Percentiles rank a stretch among this genome's conserved stretches.
phyloP scores from a whole-genome alignment of 2,329 filamentous ascomycete genomes.

The Triangularia setosa region DNA sequence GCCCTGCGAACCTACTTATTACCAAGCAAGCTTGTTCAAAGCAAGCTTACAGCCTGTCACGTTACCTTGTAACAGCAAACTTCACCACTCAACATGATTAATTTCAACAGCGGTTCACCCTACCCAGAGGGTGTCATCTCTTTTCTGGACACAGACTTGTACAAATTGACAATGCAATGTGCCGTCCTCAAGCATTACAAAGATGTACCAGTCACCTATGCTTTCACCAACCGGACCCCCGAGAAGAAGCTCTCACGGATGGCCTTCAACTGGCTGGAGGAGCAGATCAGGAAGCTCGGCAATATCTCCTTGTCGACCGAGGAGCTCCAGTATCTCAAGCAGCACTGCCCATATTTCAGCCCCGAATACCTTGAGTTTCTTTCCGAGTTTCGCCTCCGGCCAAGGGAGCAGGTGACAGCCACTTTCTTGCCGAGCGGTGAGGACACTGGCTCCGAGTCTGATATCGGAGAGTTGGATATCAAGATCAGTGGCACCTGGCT shows the following conservation, averaged over 20 bases:
- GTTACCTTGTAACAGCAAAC: not conserved
- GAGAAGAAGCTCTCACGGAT: slow-evolving; percentile 83
- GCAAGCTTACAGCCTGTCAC: not conserved
- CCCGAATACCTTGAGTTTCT: slow-evolving; percentile 77
- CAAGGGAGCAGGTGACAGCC: slow-evolving; percentile 72
- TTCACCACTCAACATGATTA: slow-evolving; percentile 41
- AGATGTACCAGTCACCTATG: slow-evolving; percentile 77
- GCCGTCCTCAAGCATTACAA: slow-evolving; percentile 91
- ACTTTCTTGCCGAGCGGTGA: slow-evolving; percentile 56
- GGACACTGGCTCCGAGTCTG: slow-evolving; percentile 59
- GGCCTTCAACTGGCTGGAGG: slow-evolving; percentile 80
- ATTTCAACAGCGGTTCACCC: slow-evolving; percentile 62
- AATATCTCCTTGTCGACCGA: slow-evolving; percentile 75
- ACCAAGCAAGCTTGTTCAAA: not conserved
- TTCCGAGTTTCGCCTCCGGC: slow-evolving; percentile 74
- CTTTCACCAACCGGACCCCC: slow-evolving; percentile 92
- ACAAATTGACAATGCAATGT: slow-evolving; percentile 99
- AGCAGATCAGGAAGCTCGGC: slow-evolving; percentile 79
- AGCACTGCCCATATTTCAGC: slow-evolving; percentile 76
- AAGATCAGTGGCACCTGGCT: slow-evolving; percentile 80
- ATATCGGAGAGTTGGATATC: slow-evolving; percentile 72
- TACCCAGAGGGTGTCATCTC: slow-evolving; percentile 76
- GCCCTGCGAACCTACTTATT: not conserved
- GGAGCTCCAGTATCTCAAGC: slow-evolving; percentile 74
- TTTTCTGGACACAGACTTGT: slow-evolving; percentile 78